Percentiles rank a stretch among this genome's conserved stretches.
phyloP scores from a whole-genome alignment of 805 yeast species.

The Pichia californica region DNA sequence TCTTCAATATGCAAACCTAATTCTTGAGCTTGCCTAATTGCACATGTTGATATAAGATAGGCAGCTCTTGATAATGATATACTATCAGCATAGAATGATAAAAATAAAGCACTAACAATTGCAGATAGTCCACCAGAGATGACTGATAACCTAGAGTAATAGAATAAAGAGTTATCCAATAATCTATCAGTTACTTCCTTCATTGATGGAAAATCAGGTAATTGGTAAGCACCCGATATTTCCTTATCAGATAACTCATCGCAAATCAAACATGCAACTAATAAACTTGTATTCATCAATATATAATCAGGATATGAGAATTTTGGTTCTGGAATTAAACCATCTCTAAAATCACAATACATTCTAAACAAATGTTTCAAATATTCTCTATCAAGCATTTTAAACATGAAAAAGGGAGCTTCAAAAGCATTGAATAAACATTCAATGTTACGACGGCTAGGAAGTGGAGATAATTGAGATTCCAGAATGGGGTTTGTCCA shows the following conservation, averaged over 20 bases:
- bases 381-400: constrained; percentile 7
- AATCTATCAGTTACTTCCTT: constrained; percentile 26
- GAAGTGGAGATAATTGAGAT: constrained; percentile 25
- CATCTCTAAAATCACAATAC: constrained; percentile 24
- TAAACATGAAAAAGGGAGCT: neutral
- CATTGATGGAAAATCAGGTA: constrained; percentile 17
- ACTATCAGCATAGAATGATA: constrained; percentile 35
- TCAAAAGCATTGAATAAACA: constrained; percentile 14
- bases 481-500: constrained; percentile 33
- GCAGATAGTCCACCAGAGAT: constrained; percentile 46
- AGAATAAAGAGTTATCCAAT: constrained; percentile 39
- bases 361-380: constrained; percentile 9
- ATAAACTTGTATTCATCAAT: constrained; percentile 25
- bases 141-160: constrained; percentile 44
- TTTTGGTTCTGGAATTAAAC: constrained; percentile 17
- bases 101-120: constrained; percentile 45
- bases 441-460: constrained; percentile 21
- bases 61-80: constrained; percentile 33
- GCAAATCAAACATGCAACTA: constrained; percentile 15
- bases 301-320: constrained; percentile 29
- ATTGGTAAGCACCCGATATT: neutral
- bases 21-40: constrained; percentile 49
- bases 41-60: constrained; percentile 36
- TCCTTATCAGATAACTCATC: constrained; percentile 6
- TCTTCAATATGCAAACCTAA: constrained; percentile 52